Evolutionary conservation across 2,329 filamentous ascomycete species (phyloP).

Genomic region (Mariannaea sp.): DNA sequence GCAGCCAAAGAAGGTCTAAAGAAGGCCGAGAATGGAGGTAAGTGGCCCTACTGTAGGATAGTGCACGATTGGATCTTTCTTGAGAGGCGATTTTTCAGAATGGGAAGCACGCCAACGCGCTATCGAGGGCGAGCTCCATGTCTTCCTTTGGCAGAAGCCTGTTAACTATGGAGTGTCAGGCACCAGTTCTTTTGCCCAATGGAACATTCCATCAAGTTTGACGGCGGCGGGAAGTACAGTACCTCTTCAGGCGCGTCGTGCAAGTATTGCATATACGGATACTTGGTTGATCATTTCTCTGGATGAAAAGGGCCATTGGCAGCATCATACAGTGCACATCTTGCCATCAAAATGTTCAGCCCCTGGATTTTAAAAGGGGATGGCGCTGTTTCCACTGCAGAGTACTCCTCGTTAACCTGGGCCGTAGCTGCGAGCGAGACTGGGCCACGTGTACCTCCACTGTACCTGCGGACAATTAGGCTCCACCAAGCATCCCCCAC

Average conservation of each 20-base stretch:
- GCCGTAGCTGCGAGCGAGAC: not conserved
- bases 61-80: not conserved
- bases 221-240: no score
- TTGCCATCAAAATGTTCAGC: conserved; percentile 19
- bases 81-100: not conserved
- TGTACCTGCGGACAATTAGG: conserved; percentile 15
- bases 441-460: conserved; percentile 15
- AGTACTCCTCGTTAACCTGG: conserved; percentile 18
- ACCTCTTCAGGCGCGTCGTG: not conserved
- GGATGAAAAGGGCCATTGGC: conserved; percentile 3
- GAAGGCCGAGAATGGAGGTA: no score
- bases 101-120: conserved; percentile 8
- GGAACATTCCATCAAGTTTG: no score
- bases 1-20: no score
- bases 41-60: conserved; percentile 11
- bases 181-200: no score
- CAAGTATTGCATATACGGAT: not conserved
- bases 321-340: conserved; percentile 8
- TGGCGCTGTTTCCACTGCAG: conserved; percentile 25
- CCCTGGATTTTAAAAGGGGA: conserved; percentile 31
- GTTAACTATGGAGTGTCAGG: no score
- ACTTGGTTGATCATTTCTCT: conserved; percentile 7
- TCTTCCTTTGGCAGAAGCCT: no score
- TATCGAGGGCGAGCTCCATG: conserved; percentile 3
- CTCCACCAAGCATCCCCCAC: conserved; percentile 11